Percentiles rank a stretch among this genome's conserved stretches.
Evolutionary conservation across 768 basidiomycete genomes (phyloP).

Genomic region (Tylopilus plumbeoviolaceoides): DNA sequence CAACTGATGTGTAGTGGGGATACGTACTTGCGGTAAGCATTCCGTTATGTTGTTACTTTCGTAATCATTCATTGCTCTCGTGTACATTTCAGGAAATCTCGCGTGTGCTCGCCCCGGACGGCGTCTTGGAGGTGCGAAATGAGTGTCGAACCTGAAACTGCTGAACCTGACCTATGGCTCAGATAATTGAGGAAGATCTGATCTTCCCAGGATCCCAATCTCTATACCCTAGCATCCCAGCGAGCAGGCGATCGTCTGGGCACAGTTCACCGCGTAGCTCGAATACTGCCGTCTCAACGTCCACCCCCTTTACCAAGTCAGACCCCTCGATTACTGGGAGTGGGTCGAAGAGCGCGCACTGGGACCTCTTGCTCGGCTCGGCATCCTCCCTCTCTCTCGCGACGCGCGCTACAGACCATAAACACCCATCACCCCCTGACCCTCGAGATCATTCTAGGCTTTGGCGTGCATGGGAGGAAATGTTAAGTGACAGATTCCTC

Average conservation of each 20-base stretch:
- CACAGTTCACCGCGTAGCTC: constrained; percentile 27
- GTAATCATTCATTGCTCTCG: constrained; percentile 11
- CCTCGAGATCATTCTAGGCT: constrained; percentile 62
- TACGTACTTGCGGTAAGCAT: constrained; percentile 54
- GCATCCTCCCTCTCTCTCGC: constrained; percentile 22
- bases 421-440: constrained; percentile 29
- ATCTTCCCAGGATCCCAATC: constrained; percentile 52
- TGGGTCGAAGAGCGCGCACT: constrained; percentile 12
- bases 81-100: constrained; percentile 51
- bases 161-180: constrained; percentile 7
- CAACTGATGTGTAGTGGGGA: constrained; percentile 47
- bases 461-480: constrained; percentile 61
- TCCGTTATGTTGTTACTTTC: constrained; percentile 8
- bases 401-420: constrained; percentile 8
- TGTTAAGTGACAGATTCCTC: constrained; percentile 59
- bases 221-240: constrained; percentile 2
- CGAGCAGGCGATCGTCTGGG: constrained; percentile 16
- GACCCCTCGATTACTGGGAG: constrained; percentile 17
- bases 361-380: constrained; percentile 12
- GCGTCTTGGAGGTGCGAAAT: constrained; percentile 55
- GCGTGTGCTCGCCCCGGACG: constrained; percentile 61
- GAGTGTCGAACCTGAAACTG: neutral
- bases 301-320: constrained; percentile 18
- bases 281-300: constrained; percentile 23
- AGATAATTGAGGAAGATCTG: constrained; percentile 74